Base-by-base conservation (phyloP, 495 filamentous ascomycete genomes). In the Penicillium maclennaniae region DNA sequence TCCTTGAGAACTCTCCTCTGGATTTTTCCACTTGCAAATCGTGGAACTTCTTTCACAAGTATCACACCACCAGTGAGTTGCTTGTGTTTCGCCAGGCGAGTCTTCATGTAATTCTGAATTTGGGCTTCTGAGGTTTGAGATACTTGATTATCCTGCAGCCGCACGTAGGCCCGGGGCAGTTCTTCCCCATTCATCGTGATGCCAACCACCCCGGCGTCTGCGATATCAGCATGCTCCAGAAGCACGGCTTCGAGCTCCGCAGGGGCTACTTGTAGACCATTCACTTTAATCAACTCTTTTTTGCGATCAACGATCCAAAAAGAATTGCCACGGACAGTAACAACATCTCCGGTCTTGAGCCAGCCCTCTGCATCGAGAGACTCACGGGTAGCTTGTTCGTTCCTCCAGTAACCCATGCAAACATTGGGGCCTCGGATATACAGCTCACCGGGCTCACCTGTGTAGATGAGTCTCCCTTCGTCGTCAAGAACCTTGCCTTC, bases 21-120 rank as follows among this genome's bases (percentile, higher is more conserved):
- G 45, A 92, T 86, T 77, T 93, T 93, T 7, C 89, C 89, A 65
- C 79, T 81, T 6, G 78, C 77, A 54, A 79, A 88, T 71, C 87
- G 89, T 16, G 89, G 89, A 8, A 93, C 74, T 54, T 76, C 73
- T 54, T 91, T 81, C 5, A 89, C 69, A 62, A 89, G 92, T 19
- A 73, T 75, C 0, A 92, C 74, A 3, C 89, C 89, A 3, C 89
- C 89, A 28, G 84, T 75, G 54, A 92, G 68, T 58, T 74, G 73
- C 75, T 92, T 92, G 58, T 88, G 79, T 1, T 69, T 61, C 8
- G 79, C 71, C 0, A 87, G 76, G 51, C 72, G 68, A 14, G 44
- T 51, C 0, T 72, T 71, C 48, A 90, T 58, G 74, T 78, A 88
- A 69, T 47, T 9, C 23, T 23, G 23, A 5, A 23, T 23, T 23